phyloP scores from a whole-genome alignment of 805 yeast genomes.

The Starmerella tilneyi region DNA sequence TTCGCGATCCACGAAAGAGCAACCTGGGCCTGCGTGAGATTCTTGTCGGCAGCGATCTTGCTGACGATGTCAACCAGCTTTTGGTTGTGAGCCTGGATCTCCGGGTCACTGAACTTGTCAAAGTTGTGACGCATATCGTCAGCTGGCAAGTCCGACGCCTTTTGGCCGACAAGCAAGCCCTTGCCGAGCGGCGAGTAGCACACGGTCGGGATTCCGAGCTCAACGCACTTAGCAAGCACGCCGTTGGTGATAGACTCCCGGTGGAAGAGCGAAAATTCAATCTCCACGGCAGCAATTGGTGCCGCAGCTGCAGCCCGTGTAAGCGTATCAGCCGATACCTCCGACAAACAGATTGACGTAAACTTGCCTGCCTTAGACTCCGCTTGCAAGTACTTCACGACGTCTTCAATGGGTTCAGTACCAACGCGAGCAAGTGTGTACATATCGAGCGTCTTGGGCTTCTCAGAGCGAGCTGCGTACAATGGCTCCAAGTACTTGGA shows the following conservation, averaged over 20 bases:
- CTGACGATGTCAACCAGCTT: conserved; percentile 41
- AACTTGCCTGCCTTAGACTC: neutral
- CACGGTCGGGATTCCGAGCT: conserved; percentile 52
- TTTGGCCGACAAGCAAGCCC: conserved; percentile 61
- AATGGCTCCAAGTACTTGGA: conserved; percentile 21
- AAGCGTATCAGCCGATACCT: conserved; percentile 55
- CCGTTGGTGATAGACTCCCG: conserved; percentile 55
- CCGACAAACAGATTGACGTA: conserved; percentile 59
- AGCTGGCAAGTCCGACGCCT: conserved; percentile 40
- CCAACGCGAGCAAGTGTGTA: conserved; percentile 68
- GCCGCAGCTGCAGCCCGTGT: conserved; percentile 44
- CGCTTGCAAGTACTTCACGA: conserved; percentile 46
- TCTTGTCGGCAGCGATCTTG: conserved; percentile 39
- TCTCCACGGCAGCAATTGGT: conserved; percentile 60
- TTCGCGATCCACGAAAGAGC: conserved; percentile 58
- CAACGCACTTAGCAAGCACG: conserved; percentile 47
- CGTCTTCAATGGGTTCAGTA: conserved; percentile 45
- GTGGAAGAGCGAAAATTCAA: conserved; percentile 66
- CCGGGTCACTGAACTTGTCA: conserved; percentile 48
- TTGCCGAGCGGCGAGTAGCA: conserved; percentile 79
- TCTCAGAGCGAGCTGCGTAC: conserved; percentile 19
- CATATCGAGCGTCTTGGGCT: conserved; percentile 36
- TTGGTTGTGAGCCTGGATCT: conserved; percentile 46
- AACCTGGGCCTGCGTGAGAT: conserved; percentile 51
- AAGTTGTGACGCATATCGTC: conserved; percentile 45